Evolutionary conservation across 805 yeast genomes (phyloP).

Genomic region (Monosporozyma solicola): DNA sequence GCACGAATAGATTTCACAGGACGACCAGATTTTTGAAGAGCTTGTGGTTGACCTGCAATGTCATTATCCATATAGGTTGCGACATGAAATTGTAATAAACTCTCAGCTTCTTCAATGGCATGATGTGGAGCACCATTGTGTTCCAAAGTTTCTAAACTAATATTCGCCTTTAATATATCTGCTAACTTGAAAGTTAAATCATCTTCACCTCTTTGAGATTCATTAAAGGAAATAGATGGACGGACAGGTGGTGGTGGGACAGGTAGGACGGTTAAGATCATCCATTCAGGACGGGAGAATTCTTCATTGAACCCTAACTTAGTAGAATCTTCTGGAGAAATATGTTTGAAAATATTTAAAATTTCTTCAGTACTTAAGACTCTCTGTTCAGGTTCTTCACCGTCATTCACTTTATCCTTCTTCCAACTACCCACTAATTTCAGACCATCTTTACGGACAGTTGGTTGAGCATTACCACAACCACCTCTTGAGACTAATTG

Average conservation of each 20-base stretch:
- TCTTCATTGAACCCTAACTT: constrained; percentile 88
- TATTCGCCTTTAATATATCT: constrained; percentile 92
- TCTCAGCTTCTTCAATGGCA: constrained; percentile 92
- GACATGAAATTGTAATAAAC: constrained; percentile 90
- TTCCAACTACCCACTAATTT: constrained; percentile 99
- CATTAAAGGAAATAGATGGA: constrained; percentile 96
- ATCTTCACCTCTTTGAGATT: constrained; percentile 97
- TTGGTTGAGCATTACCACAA: constrained; percentile 95
- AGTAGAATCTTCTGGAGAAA: constrained; percentile 71
- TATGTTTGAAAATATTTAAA: constrained; percentile 84
- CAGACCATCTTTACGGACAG: constrained; percentile 90
- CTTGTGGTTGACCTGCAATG: constrained; percentile 99
- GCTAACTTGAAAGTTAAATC: constrained; percentile 96
- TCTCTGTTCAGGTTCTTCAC: constrained; percentile 86
- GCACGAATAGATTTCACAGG: constrained; percentile 98
- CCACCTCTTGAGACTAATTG: constrained; percentile 73
- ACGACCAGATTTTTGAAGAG: constrained; percentile 96
- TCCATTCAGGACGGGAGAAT: constrained; percentile 98
- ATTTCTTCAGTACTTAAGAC: constrained; percentile 83
- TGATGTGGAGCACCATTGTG: constrained; percentile 99
- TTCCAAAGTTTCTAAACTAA: constrained; percentile 92
- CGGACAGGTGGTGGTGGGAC: constrained; percentile 99
- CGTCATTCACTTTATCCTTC: constrained; percentile 72
- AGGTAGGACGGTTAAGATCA: constrained; percentile 92
- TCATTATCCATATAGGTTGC: constrained; percentile 99